phyloP scores from a whole-genome alignment of 768 basidiomycete species.

The Polyporus arcularius region DNA sequence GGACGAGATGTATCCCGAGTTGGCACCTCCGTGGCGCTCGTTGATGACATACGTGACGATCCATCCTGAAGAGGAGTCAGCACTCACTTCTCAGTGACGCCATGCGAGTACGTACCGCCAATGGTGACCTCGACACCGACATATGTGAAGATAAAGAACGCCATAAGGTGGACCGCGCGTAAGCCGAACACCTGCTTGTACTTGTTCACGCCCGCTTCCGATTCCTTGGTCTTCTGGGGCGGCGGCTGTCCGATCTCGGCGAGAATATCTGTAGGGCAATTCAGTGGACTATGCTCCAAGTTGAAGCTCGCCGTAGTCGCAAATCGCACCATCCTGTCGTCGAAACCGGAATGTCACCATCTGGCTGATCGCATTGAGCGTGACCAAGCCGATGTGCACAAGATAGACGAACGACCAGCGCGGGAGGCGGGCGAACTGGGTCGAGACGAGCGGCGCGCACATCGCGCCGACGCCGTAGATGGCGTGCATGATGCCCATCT shows the following conservation, averaged over 20 bases:
- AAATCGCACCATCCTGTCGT: conserved; percentile 30
- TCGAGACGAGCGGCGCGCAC: conserved; percentile 51
- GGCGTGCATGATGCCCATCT: conserved; percentile 53
- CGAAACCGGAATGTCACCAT: conserved; percentile 28
- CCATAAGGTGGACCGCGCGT: conserved; percentile 37
- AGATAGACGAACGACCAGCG: conserved; percentile 48
- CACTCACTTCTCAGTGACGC: too few relatives aligned
- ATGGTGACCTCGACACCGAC: conserved; percentile 45
- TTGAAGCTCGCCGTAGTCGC: neutral
- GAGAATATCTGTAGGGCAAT: neutral
- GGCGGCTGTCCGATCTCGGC: conserved; percentile 31
- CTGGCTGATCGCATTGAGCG: conserved; percentile 20
- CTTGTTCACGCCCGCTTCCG: conserved; percentile 30
- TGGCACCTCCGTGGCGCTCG: conserved; percentile 38
- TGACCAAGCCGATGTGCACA: conserved; percentile 31
- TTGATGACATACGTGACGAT: conserved; percentile 46
- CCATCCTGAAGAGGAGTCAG: conserved; percentile 35
- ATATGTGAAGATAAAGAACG: conserved; percentile 42
- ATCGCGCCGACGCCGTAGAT: conserved; percentile 61
- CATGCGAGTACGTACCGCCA: conserved; percentile 33
- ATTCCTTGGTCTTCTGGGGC: conserved; percentile 30
- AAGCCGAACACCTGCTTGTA: conserved; percentile 38
- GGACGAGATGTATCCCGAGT: conserved; percentile 44
- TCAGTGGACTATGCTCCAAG: neutral
- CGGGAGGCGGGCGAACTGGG: conserved; percentile 42